Evolutionary conservation across 2,329 filamentous ascomycete genomes (phyloP).

Genomic region (Colletotrichum echinochloae): DNA sequence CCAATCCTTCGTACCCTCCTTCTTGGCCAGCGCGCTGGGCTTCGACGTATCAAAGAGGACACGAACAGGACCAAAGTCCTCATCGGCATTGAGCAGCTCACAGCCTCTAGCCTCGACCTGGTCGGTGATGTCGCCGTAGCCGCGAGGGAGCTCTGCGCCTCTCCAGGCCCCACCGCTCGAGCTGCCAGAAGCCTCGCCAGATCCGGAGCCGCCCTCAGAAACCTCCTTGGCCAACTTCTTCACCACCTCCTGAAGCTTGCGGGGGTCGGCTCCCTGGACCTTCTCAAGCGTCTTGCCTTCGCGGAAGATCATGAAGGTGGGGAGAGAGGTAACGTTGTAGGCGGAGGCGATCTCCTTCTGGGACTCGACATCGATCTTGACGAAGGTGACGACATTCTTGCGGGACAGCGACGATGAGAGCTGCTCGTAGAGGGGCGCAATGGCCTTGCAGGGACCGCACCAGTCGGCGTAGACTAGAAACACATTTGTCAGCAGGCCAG

Average conservation of each 20-base stretch:
- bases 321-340: conserved; percentile 81
- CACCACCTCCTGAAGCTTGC: conserved; percentile 77
- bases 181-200: conserved; percentile 55
- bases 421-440: conserved; percentile 85
- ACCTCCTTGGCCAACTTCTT: conserved; percentile 78
- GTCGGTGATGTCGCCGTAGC: conserved; percentile 86
- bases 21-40: conserved; percentile 73
- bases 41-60: conserved; percentile 78
- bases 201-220: conserved; percentile 55
- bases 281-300: conserved; percentile 75
- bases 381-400: conserved; percentile 81
- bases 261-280: conserved; percentile 79
- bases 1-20: conserved; percentile 76
- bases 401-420: conserved; percentile 78
- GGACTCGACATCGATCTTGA: conserved; percentile 85
- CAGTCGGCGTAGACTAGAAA: conserved; percentile 85
- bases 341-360: conserved; percentile 79
- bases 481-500: conserved; percentile 45
- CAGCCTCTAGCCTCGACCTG: conserved; percentile 83
- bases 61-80: conserved; percentile 77
- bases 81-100: conserved; percentile 90
- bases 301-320: conserved; percentile 92
- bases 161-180: conserved; percentile 71
- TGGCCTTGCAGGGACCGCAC: conserved; percentile 86
- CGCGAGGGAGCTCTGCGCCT: conserved; percentile 79